Evolutionary conservation across 2,329 filamentous ascomycete species (phyloP).

Genomic region (Cadophora malorum): DNA sequence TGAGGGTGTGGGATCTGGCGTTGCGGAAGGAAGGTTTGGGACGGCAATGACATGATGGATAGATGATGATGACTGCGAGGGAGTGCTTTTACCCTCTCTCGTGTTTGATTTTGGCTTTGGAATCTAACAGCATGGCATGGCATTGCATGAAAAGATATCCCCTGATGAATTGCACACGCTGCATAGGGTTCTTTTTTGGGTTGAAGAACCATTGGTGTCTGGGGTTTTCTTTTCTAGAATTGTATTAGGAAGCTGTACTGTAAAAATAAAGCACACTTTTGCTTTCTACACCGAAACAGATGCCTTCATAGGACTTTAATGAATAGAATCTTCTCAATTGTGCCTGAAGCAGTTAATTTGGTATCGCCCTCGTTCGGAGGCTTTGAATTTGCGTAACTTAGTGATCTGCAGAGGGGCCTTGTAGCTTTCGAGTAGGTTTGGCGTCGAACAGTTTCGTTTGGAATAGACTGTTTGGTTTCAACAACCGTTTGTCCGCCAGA

Average conservation of each 20-base stretch:
- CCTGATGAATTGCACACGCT: slow-evolving; percentile 33
- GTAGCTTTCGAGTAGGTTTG: neutral
- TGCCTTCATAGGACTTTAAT: slow-evolving; percentile 9
- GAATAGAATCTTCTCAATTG: neutral
- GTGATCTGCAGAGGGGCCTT: neutral
- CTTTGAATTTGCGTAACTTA: too few relatives aligned
- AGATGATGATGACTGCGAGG: slow-evolving; percentile 24
- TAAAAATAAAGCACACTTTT: slow-evolving; percentile 25
- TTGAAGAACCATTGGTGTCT: slow-evolving; percentile 22
- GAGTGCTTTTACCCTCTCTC: slow-evolving; percentile 23
- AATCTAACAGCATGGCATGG: slow-evolving; percentile 28
- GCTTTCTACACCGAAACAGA: slow-evolving; percentile 6
- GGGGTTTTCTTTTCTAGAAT: slow-evolving; percentile 34
- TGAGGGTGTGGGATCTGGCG: slow-evolving; percentile 17
- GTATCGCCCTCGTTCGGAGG: neutral
- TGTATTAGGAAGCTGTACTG: slow-evolving; percentile 38
- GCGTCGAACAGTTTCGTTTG: slow-evolving; percentile 6
- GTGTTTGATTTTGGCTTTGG: slow-evolving; percentile 28
- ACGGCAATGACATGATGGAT: slow-evolving; percentile 13
- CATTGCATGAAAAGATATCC: slow-evolving; percentile 34
- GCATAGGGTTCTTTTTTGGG: slow-evolving; percentile 26
- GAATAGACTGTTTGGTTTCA: slow-evolving; percentile 14
- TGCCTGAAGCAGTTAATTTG: neutral
- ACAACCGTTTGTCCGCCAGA: neutral
- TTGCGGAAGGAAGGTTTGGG: slow-evolving; percentile 13